Evolutionary conservation across 140 eudicot genomes (phyloP).

Genomic region (Flaveria floridana): DNA sequence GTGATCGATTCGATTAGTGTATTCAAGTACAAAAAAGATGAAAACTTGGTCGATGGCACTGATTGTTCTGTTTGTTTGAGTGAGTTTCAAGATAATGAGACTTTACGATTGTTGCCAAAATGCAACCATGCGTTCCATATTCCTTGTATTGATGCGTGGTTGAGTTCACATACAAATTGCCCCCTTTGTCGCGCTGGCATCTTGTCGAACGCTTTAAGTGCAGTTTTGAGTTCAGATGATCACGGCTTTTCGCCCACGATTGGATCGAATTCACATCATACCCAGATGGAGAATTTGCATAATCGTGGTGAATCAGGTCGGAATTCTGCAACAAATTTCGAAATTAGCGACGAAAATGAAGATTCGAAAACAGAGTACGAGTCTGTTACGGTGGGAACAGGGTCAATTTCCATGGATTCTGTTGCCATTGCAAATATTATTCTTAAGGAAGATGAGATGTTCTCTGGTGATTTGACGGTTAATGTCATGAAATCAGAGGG

Average conservation of each 20-base stretch:
- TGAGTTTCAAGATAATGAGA: conserved; percentile 58
- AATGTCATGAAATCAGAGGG: not conserved
- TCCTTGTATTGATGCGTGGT: conserved; percentile 72
- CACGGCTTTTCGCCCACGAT: conserved; percentile 4
- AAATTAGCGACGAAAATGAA: conserved; percentile 27
- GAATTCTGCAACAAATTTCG: conserved; percentile 19
- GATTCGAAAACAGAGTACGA: conserved; percentile 35
- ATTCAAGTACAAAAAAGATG: conserved; percentile 40
- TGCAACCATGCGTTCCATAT: conserved; percentile 76
- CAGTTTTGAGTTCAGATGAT: conserved; percentile 29
- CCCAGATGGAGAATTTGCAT: conserved; percentile 30
- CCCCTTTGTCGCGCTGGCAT: conserved; percentile 68
- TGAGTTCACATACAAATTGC: conserved; percentile 67
- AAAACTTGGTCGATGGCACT: conserved; percentile 49
- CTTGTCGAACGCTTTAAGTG: conserved; percentile 29
- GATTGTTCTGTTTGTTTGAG: conserved; percentile 69
- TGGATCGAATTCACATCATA: conserved; percentile 6
- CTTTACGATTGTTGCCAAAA: conserved; percentile 57
- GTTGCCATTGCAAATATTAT: conserved; percentile 11
- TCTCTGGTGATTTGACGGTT: not conserved
- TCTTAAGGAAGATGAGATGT: conserved; percentile 13
- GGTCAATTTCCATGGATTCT: conserved; percentile 31
- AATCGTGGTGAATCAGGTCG: conserved; percentile 14
- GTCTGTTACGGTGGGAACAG: conserved; percentile 4
- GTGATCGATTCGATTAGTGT: conserved; percentile 49